Evolutionary conservation across 163 green algal species (phyloP).

Genomic region (Scenedesmus sp.): DNA sequence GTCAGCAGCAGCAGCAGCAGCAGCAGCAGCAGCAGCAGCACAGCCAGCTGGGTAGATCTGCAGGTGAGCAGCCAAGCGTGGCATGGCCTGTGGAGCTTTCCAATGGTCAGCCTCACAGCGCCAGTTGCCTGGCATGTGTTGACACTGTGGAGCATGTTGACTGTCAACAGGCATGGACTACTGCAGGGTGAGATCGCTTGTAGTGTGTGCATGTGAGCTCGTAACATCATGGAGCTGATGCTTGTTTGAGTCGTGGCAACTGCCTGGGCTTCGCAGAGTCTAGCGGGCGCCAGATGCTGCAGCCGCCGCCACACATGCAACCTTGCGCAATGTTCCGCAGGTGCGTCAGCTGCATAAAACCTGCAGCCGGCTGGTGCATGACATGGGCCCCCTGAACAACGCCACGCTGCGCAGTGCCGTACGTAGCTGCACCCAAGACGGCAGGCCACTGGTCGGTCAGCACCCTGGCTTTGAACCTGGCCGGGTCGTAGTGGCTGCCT

Average conservation of each 20-base stretch:
- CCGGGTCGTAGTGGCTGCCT: constrained; percentile 8
- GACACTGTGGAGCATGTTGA: background rate
- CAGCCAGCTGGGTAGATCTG: constrained; percentile 22
- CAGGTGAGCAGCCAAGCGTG: background rate
- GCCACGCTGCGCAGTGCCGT: background rate
- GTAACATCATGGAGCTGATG: background rate
- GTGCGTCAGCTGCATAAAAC: constrained; percentile 26
- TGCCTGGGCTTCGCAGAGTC: background rate
- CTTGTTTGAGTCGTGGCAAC: background rate
- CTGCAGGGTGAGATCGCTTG: background rate
- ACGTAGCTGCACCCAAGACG: constrained; percentile 19
- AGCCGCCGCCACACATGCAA: background rate
- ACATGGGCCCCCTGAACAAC: background rate
- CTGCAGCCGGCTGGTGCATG: background rate
- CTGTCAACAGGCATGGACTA: background rate
- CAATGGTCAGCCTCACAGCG: background rate
- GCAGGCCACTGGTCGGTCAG: constrained; percentile 24
- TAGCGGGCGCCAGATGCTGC: background rate
- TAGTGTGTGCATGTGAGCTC: too few relatives aligned
- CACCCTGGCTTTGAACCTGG: constrained; percentile 52
- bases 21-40: constrained; percentile 16
- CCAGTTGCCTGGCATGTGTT: background rate
- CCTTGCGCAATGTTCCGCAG: background rate
- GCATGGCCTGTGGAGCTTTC: background rate
- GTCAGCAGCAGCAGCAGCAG: constrained; percentile 33